Conservation (phyloP, 768 basidiomycete species). For the Trametes cinnabarina region DNA sequence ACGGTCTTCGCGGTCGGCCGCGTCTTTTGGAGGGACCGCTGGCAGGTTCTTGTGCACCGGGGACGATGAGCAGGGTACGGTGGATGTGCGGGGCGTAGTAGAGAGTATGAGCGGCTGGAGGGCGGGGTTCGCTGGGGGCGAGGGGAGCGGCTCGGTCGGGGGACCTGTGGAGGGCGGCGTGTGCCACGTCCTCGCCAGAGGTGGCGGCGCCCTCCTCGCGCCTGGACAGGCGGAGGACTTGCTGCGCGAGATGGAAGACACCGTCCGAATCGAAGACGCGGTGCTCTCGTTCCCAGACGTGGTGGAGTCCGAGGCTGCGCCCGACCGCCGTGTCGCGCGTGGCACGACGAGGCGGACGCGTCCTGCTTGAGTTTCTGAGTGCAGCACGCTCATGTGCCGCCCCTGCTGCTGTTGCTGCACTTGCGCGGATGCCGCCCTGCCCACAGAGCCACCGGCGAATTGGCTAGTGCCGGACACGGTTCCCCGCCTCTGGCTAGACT, state of each 20-base stretch:
- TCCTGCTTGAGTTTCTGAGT: slow-evolving; percentile 13
- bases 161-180: slow-evolving; percentile 13
- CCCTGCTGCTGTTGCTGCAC: slow-evolving; percentile 2
- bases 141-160: slow-evolving; percentile 21
- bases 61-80: neutral
- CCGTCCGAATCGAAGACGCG: neutral
- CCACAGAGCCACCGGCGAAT: neutral
- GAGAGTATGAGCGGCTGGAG: slow-evolving; percentile 3
- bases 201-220: slow-evolving; percentile 10
- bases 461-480: slow-evolving; percentile 6
- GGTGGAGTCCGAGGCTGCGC: slow-evolving; percentile 17
- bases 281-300: slow-evolving; percentile 4
- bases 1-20: neutral
- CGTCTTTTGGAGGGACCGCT: neutral
- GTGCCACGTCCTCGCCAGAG: slow-evolving; percentile 17
- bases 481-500: slow-evolving; percentile 3
- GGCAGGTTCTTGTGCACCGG: slow-evolving; percentile 6
- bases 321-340: slow-evolving; percentile 10
- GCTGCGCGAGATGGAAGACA: slow-evolving; percentile 11
- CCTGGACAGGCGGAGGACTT: slow-evolving; percentile 1
- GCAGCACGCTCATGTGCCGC: slow-evolving; percentile 13
- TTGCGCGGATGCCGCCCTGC: neutral
- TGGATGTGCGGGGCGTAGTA: neutral
- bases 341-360: neutral
- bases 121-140: slow-evolving; percentile 2